Evolutionary conservation across 1,284 basidiomycete species (phyloP), one percentile per base, ranked within the genome.

Genomic region (Ustilago cynodontis): DNA sequence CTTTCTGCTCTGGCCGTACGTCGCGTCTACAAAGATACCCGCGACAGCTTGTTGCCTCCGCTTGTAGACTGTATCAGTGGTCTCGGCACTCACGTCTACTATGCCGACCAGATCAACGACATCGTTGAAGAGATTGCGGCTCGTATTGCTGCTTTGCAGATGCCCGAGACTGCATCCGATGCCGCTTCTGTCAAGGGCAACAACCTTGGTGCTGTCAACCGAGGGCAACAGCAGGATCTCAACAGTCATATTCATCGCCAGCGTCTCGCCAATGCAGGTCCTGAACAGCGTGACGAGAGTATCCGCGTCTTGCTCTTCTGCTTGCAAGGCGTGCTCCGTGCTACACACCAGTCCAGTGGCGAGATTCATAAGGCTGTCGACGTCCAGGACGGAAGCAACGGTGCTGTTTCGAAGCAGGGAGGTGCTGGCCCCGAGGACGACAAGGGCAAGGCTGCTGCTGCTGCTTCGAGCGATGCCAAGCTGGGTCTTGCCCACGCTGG

Each of bases 31-130:
- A 65, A 68, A 33, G 68, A 82, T 37, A 69, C 70, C 7, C 59
- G 77, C 20, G 94, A 97, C 79, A 78, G 88, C 3, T 88, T 94
- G 10, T 87, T 97, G 9, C 89, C 91, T 0, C 87, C 90, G 2
- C 87, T 96, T 43, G 92, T 96, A 9, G 89, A 91, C 65, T 93
- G 93, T 82, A 92, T 97, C 62, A 89, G 93, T 6, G 93, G 94
- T 0, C 88, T 98, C 20, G 93, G 93, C 33, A 91, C 92, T 8
- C 94, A 97, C 85, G 91, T 96, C 62, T 96, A 97, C 88, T 98
- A 98, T 85, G 93, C 94, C 52, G 96, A 98, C 85, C 96, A 99
- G 87, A 93, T 96, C 71, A 93, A 94, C 84, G 95, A 98, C 86
- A 91, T 98, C 59, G 91, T 93, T 14, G 91, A 91, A 71, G 95